These are phyloP conservation scores for Malus asiatica DNA, from an alignment of 306 rosid species.

Conservation along the genomic window DNA sequence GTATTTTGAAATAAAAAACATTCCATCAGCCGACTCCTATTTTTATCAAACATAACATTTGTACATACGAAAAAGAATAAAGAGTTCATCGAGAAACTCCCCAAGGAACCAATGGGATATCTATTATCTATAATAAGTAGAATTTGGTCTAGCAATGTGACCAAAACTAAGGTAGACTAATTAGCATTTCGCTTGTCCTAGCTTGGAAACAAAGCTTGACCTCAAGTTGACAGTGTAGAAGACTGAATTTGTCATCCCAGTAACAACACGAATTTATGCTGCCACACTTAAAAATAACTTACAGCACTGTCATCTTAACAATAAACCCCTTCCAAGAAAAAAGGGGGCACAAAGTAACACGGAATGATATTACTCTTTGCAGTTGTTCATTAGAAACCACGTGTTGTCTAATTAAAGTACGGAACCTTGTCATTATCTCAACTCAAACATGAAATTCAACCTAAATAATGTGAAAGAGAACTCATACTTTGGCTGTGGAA, in stretches of 20 bases:
- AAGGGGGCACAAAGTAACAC: background rate
- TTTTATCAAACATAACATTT: background rate
- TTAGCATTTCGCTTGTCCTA: background rate
- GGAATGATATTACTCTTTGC: background rate
- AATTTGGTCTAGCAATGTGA: background rate
- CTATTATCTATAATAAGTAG: background rate
- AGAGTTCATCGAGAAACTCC: background rate
- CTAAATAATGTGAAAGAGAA: background rate
- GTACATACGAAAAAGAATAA: background rate
- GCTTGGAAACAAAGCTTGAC: background rate
- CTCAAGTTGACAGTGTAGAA: background rate
- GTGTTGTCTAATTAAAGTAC: background rate
- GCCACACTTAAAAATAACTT: background rate
- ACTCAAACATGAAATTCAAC: background rate
- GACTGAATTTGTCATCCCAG: background rate
- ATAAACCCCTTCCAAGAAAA: background rate
- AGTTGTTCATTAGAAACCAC: background rate
- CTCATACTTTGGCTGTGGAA: constrained; percentile 87
- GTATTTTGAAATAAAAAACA: background rate
- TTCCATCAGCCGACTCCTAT: background rate
- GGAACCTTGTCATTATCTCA: background rate
- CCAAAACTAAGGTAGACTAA: background rate
- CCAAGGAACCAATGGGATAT: background rate
- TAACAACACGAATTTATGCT: background rate
- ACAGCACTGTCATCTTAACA: background rate